Base-by-base conservation (phyloP, 257 asterid genomes). In the Osmanthus fragrans region DNA sequence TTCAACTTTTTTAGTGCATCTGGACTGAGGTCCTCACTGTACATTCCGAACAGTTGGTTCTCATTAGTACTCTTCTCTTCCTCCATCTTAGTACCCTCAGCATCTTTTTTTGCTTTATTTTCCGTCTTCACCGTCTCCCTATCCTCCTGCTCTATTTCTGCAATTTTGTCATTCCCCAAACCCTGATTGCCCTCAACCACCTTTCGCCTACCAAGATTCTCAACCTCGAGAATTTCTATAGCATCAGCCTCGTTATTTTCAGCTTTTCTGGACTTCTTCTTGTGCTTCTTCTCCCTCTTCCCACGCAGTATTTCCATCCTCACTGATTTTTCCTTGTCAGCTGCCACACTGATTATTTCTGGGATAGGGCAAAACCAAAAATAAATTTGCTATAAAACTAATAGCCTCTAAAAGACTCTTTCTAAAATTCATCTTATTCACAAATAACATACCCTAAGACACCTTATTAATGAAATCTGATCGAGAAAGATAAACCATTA, bases 121-220 rank as follows among this genome's bases (percentile, higher is more conserved):
- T 72, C 72, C 65, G 54, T 80, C 37, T 73, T 77, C 29, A 27
- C 74, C 45, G 72, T 71, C 51, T 36, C 67, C 79, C 30, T 51
- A 70, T 73, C 64, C 36, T 0, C 70, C 54, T 70, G 76, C 72
- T 30, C 73, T 78, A 16, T 76, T 76, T 73, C 84, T 77, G 67
- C 27, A 68, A 72, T 18, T 45, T 49, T 73, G 19, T 76, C 80
- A 6, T 37, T 73, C 84, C 79, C 78, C 73, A 77, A 71, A 1
- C 39, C 54, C 47, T 15, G 76, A 65, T n/a, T 77, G 56, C 58
- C 25, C 72, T 63, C 82, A 29, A 19, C 36, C 15, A 16, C 51
- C 29, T 76, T 65, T 40, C 15, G 15, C 47, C 34, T 16, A 58
- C 29, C 79, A 47, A 42, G 9, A 33, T 39, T 60, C 60, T 64